These are phyloP conservation scores for Agrocybe pediades DNA, from an alignment of 768 basidiomycete genomes.

Conservation along the genomic window DNA sequence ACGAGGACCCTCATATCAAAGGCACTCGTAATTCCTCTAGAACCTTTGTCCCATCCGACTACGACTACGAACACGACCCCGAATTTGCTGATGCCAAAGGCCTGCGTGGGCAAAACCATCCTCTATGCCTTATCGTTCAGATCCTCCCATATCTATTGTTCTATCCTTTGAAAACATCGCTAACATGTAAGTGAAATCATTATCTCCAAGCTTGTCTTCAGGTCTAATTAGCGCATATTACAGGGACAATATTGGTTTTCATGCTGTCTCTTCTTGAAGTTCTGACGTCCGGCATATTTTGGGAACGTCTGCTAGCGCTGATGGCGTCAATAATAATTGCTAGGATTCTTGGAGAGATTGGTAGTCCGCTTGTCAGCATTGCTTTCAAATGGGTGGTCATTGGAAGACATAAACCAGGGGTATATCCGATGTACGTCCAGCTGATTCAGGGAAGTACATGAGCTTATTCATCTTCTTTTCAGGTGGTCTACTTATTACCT, in stretches of 20 bases:
- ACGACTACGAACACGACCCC: conserved; percentile 28
- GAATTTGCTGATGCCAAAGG: conserved; percentile 21
- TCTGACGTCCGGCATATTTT: conserved; percentile 28
- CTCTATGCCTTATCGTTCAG: conserved; percentile 41
- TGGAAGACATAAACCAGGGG: conserved; percentile 40
- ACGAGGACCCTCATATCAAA: conserved; percentile 1
- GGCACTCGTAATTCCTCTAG: conserved; percentile 17
- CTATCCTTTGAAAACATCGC: conserved; percentile 44
- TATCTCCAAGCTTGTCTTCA: background rate
- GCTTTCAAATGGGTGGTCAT: conserved; percentile 50
- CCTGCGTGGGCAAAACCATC: conserved; percentile 34
- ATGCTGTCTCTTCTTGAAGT: conserved; percentile 35
- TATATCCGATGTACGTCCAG: conserved; percentile 34
- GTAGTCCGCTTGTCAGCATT: conserved; percentile 41
- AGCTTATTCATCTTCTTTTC: background rate
- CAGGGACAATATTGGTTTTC: conserved; percentile 43
- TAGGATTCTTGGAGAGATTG: conserved; percentile 32
- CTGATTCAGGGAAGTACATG: background rate
- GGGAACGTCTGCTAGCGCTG: conserved; percentile 35
- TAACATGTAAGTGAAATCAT: conserved; percentile 34
- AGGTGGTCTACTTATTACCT: conserved; percentile 45
- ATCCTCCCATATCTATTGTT: conserved; percentile 43
- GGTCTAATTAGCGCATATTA: background rate
- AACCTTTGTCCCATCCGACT: conserved; percentile 26
- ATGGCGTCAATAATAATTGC: conserved; percentile 35